Evolutionary conservation across 768 basidiomycete species (phyloP).

Genomic region (Tricholomella constricta): DNA sequence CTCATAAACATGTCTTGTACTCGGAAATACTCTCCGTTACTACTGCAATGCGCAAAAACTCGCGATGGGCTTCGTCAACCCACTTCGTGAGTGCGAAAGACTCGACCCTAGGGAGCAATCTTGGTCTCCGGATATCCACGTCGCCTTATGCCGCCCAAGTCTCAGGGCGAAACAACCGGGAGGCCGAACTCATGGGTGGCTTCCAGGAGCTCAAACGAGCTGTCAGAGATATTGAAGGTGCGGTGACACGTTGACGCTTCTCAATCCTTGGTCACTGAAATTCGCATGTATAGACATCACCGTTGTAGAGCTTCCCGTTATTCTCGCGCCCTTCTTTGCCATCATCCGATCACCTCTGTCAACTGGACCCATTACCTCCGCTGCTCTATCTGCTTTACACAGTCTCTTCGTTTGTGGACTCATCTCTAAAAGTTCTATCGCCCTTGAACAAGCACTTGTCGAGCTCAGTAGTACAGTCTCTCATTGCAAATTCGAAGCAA

Average conservation of each 20-base stretch:
- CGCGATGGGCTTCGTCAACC: conserved; percentile 86
- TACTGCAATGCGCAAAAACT: conserved; percentile 95
- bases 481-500: conserved; percentile 97
- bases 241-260: conserved; percentile 25
- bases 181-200: conserved; percentile 85
- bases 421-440: conserved; percentile 56
- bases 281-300: conserved; percentile 51
- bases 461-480: conserved; percentile 89
- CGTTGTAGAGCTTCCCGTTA: conserved; percentile 53
- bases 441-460: conserved; percentile 67
- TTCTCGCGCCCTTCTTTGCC: conserved; percentile 89
- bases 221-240: conserved; percentile 70
- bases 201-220: conserved; percentile 84
- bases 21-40: conserved; percentile 93
- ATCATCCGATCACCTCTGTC: conserved; percentile 93
- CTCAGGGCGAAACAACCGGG: conserved; percentile 57
- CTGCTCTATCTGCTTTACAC: conserved; percentile 85
- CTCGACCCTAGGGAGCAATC: conserved; percentile 69
- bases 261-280: background rate
- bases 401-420: conserved; percentile 82
- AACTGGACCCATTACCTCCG: conserved; percentile 96
- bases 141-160: conserved; percentile 43
- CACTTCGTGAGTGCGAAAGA: conserved; percentile 64
- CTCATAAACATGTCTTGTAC: conserved; percentile 78
- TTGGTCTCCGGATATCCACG: conserved; percentile 68